Percentiles rank a stretch among this genome's conserved stretches.
phyloP scores from a whole-genome alignment of 768 basidiomycete species.

The Leccinum uliginosum region DNA sequence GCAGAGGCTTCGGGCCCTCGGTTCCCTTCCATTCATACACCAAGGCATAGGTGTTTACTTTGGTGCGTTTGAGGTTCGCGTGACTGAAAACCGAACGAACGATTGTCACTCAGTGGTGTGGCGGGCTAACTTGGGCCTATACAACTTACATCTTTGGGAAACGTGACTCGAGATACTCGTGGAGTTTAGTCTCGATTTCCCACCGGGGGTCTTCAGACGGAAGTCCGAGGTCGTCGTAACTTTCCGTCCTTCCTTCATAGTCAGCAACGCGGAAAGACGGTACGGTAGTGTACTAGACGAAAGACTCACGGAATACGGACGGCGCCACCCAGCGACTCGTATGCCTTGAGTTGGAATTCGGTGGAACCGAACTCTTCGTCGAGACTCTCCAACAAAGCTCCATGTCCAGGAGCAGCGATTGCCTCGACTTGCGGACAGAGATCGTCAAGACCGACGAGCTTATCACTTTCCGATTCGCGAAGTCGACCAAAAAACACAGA shows the following conservation, averaged over 20 bases:
- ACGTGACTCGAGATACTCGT: too few species aligned
- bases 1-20: background rate
- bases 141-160: background rate
- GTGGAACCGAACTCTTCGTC: background rate
- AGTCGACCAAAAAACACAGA: background rate
- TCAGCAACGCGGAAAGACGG: too few species aligned
- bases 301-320: background rate
- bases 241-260: too few species aligned
- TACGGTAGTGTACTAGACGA: too few species aligned
- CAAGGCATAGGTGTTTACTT: background rate
- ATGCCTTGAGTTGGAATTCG: background rate
- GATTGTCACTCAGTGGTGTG: background rate
- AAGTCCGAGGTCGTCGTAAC: too few species aligned
- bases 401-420: background rate
- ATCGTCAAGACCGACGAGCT: background rate
- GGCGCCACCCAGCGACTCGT: background rate
- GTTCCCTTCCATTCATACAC: background rate
- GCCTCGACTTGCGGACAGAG: background rate
- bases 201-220: too few species aligned
- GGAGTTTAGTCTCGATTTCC: too few species aligned
- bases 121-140: background rate
- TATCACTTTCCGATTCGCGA: background rate
- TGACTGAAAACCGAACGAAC: background rate
- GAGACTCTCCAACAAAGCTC: background rate
- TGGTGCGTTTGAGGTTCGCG: background rate